These are phyloP conservation scores for Chaetomidium leptoderma DNA, from an alignment of 495 filamentous ascomycete genomes.

Conservation along the genomic window DNA sequence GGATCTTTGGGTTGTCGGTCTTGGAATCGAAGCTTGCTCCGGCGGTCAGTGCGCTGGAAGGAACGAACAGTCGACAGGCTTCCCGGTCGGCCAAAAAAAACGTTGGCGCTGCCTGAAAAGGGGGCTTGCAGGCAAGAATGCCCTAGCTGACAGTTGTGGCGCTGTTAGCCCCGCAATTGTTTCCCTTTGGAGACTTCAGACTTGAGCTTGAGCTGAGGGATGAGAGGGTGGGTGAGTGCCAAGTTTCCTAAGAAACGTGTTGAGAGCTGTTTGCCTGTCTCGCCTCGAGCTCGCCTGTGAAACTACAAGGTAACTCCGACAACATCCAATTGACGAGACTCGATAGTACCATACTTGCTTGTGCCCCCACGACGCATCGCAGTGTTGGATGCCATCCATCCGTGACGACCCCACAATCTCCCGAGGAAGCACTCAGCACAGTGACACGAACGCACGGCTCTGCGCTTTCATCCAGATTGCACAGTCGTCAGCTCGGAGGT, in stretches of 20 bases:
- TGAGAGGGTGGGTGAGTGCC: too few species aligned
- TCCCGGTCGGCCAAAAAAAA: background rate
- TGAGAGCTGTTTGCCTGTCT: too few species aligned
- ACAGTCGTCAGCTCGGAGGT: conserved; percentile 24
- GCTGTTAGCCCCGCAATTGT: conserved; percentile 13
- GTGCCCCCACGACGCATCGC: too few species aligned
- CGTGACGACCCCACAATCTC: background rate
- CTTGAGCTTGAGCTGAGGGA: too few species aligned
- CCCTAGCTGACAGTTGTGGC: conserved; percentile 13
- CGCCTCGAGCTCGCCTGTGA: too few species aligned
- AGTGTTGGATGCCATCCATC: background rate
- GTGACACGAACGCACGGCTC: conserved; percentile 1
- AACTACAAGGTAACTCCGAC: too few species aligned
- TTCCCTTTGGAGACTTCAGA: conserved; percentile 4
- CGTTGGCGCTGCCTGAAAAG: background rate
- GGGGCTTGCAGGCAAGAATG: conserved; percentile 7
- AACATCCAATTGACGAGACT: too few species aligned
- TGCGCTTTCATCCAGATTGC: conserved; percentile 28
- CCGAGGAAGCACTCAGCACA: background rate
- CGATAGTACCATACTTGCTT: too few species aligned
- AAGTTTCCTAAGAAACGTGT: too few species aligned
- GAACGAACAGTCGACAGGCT: too few species aligned
- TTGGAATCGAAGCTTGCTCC: background rate
- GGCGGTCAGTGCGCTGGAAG: too few species aligned
- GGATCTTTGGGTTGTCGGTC: background rate